A percentile compares a stretch with the other conserved stretches of the same genome.
Conservation (phyloP, 2,329 filamentous ascomycete species). For the Gnomoniopsis smithogilvyi region DNA sequence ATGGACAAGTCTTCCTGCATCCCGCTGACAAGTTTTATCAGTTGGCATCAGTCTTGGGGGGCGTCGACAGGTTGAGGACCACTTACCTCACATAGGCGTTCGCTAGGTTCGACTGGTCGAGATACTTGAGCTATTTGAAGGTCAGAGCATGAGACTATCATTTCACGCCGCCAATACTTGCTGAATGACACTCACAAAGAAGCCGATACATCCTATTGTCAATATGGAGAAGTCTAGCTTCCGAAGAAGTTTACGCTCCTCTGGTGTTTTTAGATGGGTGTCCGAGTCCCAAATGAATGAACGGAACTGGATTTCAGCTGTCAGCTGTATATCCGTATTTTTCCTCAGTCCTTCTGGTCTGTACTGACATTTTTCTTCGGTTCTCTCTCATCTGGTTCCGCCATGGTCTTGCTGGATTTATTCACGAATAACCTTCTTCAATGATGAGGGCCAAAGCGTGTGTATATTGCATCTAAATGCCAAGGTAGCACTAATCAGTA, state of each 20-base stretch:
- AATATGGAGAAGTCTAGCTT: slow-evolving; percentile 26
- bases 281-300: slow-evolving; percentile 29
- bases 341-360: neutral
- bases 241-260: slow-evolving; percentile 23
- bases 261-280: slow-evolving; percentile 24
- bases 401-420: neutral
- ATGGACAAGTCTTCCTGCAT: slow-evolving; percentile 23
- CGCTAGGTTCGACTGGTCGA: slow-evolving; percentile 25
- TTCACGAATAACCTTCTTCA: too few relatives aligned
- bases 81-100: slow-evolving; percentile 19
- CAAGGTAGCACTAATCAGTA: too few relatives aligned
- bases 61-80: neutral
- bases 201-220: slow-evolving; percentile 21
- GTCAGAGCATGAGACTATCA: neutral
- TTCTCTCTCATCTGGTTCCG: neutral
- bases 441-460: too few relatives aligned
- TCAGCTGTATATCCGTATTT: neutral
- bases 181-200: slow-evolving; percentile 15
- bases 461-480: too few relatives aligned
- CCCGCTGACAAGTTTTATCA: slow-evolving; percentile 16
- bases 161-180: neutral
- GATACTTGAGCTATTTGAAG: slow-evolving; percentile 20
- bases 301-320: slow-evolving; percentile 10
- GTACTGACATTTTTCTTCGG: neutral
- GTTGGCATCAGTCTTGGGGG: neutral